Conservation (phyloP, 352 stramenopile genomes). For the Phytophthora colocasiae region DNA sequence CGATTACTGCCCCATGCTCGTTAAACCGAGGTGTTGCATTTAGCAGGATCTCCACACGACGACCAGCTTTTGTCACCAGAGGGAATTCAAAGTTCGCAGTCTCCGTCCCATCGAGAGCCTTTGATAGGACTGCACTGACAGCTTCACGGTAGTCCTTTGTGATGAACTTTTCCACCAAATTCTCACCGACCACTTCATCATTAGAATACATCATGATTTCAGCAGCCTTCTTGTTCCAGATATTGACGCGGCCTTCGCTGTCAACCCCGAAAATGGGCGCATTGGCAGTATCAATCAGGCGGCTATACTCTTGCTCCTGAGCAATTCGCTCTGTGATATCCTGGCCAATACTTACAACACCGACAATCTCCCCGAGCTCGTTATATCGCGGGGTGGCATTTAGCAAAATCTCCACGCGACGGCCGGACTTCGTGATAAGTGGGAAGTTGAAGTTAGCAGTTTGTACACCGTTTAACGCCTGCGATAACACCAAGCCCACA, state of each 20-base stretch:
- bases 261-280: conserved; percentile 92
- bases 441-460: conserved; percentile 89
- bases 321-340: conserved; percentile 91
- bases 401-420: conserved; percentile 80
- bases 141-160: conserved; percentile 74
- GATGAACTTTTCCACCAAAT: conserved; percentile 93
- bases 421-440: conserved; percentile 77
- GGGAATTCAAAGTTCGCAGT: conserved; percentile 90
- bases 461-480: conserved; percentile 75
- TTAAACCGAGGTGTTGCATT: conserved; percentile 90
- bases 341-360: conserved; percentile 86
- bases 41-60: conserved; percentile 83
- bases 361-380: conserved; percentile 75
- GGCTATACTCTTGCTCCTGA: conserved; percentile 89
- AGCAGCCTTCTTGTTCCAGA: conserved; percentile 93
- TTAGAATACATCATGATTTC: conserved; percentile 92
- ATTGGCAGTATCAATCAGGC: conserved; percentile 92
- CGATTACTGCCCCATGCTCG: conserved; percentile 79
- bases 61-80: conserved; percentile 81
- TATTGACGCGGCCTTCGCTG: conserved; percentile 80
- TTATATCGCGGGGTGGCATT: conserved; percentile 84
- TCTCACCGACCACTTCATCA: conserved; percentile 89
- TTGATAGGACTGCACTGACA: conserved; percentile 63
- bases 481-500: conserved; percentile 70
- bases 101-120: conserved; percentile 65